phyloP scores from a whole-genome alignment of 257 asterid genomes.

The Scutellaria minor region DNA sequence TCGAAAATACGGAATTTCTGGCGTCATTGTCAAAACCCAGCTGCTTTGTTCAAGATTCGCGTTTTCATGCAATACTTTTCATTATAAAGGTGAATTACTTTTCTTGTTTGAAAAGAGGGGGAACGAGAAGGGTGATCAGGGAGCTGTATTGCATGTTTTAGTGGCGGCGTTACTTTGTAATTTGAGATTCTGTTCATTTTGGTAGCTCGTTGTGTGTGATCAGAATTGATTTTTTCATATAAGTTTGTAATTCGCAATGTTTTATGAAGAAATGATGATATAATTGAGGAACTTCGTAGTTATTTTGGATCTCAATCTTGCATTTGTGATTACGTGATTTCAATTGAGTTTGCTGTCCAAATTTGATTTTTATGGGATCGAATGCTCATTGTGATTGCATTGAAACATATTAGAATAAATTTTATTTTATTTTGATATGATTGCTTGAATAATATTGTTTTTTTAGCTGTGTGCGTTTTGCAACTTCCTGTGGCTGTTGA shows the following conservation, averaged over 20 bases:
- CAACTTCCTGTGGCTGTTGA: conserved; percentile 1
- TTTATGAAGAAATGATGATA: conserved; percentile 30
- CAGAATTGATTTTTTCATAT: not conserved
- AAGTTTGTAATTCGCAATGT: conserved; percentile 3
- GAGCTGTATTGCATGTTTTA: conserved; percentile 34
- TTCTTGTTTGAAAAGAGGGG: not conserved
- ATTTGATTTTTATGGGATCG: conserved; percentile 4
- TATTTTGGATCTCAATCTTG: conserved; percentile 24
- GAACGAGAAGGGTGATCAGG: conserved; percentile 1
- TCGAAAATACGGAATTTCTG: conserved; percentile 27
- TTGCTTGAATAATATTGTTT: conserved; percentile 4
- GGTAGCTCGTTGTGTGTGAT: not conserved
- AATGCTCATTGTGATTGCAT: conserved; percentile 11
- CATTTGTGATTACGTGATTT: conserved; percentile 25
- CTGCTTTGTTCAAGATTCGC: conserved; percentile 22
- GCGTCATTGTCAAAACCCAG: conserved; percentile 26
- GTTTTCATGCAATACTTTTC: conserved; percentile 35
- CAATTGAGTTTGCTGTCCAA: conserved; percentile 12
- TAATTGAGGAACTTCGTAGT: conserved; percentile 1
- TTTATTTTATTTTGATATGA: not conserved
- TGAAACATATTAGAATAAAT: conserved; percentile 12
- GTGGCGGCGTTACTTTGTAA: conserved; percentile 7
- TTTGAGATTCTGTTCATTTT: conserved; percentile 11
- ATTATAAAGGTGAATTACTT: conserved; percentile 24
- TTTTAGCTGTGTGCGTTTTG: not conserved